These are phyloP conservation scores for Bryoerythrophyllum caledonicum DNA, from an alignment of 225 moss, liverwort and hornwort species.

Conservation along the genomic window DNA sequence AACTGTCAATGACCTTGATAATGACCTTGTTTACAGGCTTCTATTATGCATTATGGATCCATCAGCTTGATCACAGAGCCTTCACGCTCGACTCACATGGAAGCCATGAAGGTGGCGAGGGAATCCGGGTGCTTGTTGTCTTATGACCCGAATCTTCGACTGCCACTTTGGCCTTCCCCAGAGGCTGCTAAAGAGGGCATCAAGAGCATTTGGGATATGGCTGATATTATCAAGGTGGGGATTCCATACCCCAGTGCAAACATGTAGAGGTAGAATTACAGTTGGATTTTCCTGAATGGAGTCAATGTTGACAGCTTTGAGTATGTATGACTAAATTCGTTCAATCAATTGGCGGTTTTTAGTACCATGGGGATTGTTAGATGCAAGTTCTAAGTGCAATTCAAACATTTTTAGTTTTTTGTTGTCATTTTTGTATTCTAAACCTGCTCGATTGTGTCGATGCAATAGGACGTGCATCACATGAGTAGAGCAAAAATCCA, in stretches of 20 bases:
- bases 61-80: slow-evolving; percentile 89
- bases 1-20: too few species aligned
- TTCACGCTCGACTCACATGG: slow-evolving; percentile 81
- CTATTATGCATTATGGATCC: slow-evolving; percentile 81
- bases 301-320: not conserved
- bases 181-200: slow-evolving; percentile 76
- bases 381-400: too few species aligned
- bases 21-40: slow-evolving; percentile 46
- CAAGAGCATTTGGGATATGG: slow-evolving; percentile 85
- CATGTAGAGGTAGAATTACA: not conserved
- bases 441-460: too few species aligned
- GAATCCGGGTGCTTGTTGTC: slow-evolving; percentile 72
- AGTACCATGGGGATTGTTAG: too few species aligned
- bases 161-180: slow-evolving; percentile 77
- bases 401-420: too few species aligned
- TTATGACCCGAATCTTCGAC: slow-evolving; percentile 80
- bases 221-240: slow-evolving; percentile 56
- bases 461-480: too few species aligned
- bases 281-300: not conserved
- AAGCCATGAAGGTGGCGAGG: slow-evolving; percentile 73
- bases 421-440: too few species aligned
- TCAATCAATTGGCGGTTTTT: too few species aligned
- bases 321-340: not conserved
- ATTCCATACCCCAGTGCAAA: not conserved
- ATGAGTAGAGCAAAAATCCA: too few species aligned